Evolutionary conservation across 2,329 filamentous ascomycete species (phyloP).

Genomic region (Fusarium musae): DNA sequence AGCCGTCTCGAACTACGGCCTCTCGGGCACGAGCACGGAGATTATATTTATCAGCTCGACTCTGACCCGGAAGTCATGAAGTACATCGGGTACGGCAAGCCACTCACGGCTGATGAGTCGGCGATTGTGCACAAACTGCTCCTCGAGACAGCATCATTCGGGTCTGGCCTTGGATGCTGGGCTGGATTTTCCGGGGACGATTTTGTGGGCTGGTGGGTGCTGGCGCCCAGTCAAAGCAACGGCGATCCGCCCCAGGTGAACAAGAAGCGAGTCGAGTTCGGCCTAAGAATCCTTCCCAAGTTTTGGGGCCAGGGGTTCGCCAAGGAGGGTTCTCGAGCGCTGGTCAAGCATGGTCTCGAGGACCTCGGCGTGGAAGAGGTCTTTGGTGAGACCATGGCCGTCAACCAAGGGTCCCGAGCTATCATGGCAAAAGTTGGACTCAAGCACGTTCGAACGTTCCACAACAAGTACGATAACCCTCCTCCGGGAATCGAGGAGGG

Average conservation of each 20-base stretch:
- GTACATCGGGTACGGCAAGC: conserved; percentile 40
- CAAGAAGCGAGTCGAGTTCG: conserved; percentile 40
- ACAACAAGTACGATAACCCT: conserved; percentile 41
- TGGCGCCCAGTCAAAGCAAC: conserved; percentile 38
- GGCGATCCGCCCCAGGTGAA: conserved; percentile 15
- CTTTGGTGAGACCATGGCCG: conserved; percentile 47
- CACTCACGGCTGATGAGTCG: conserved; percentile 31
- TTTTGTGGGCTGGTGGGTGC: conserved; percentile 48
- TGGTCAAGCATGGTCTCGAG: conserved; percentile 46
- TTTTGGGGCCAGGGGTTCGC: conserved; percentile 47
- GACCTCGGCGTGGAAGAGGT: conserved; percentile 42
- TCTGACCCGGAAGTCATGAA: conserved; percentile 37
- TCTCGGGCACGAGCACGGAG: conserved; percentile 29
- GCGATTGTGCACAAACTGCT: conserved; percentile 38
- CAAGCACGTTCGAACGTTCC: conserved; percentile 38
- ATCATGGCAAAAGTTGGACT: conserved; percentile 35
- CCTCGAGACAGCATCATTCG: conserved; percentile 35
- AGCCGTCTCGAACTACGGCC: conserved; percentile 32
- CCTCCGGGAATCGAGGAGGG: conserved; percentile 43
- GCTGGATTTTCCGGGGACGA: conserved; percentile 37
- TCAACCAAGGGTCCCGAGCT: conserved; percentile 44
- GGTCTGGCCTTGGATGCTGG: conserved; percentile 38
- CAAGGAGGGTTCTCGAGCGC: conserved; percentile 46
- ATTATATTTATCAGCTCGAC: conserved; percentile 37
- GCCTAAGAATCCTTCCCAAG: conserved; percentile 43